Evolutionary conservation across 345 rosid genomes (phyloP).

Genomic region (Punica granatum): DNA sequence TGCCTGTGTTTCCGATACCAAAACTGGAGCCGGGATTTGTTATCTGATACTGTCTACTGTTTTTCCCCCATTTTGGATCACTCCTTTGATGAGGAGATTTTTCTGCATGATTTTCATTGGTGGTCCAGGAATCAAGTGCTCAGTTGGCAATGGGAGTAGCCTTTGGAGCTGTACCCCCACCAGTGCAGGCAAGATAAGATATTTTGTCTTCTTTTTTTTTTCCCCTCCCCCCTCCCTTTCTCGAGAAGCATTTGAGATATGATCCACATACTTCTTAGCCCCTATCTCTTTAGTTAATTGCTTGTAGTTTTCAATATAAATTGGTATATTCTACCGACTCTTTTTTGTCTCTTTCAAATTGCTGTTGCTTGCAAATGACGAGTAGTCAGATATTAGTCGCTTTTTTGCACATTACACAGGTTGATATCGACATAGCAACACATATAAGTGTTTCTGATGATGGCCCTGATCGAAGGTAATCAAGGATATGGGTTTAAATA

Average conservation of each 20-base stretch:
- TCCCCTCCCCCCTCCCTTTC: no score
- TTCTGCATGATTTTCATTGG: slow-evolving; percentile 15
- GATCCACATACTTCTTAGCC: not conserved
- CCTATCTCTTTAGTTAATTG: not conserved
- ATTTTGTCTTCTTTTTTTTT: slow-evolving; percentile 7
- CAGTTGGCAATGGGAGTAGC: slow-evolving; percentile 95
- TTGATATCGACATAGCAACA: slow-evolving; percentile 96
- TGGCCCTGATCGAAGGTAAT: slow-evolving; percentile 77
- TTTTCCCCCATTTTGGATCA: not conserved
- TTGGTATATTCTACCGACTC: not conserved
- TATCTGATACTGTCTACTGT: not conserved
- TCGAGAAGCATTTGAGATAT: not conserved
- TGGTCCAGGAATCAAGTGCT: slow-evolving; percentile 86
- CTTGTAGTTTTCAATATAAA: not conserved
- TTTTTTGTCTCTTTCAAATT: not conserved
- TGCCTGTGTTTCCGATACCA: not conserved
- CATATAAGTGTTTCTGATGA: slow-evolving; percentile 57
- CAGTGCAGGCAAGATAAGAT: slow-evolving; percentile 38
- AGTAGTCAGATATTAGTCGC: slow-evolving; percentile 1
- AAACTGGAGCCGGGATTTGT: not conserved
- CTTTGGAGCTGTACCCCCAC: slow-evolving; percentile 80
- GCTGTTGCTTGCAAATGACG: not conserved
- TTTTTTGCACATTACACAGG: slow-evolving; percentile 30
- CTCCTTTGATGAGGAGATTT: not conserved
- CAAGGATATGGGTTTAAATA: not conserved